Evolutionary conservation across 495 filamentous ascomycete species (phyloP).

Genomic region (Xylaria longipes): DNA sequence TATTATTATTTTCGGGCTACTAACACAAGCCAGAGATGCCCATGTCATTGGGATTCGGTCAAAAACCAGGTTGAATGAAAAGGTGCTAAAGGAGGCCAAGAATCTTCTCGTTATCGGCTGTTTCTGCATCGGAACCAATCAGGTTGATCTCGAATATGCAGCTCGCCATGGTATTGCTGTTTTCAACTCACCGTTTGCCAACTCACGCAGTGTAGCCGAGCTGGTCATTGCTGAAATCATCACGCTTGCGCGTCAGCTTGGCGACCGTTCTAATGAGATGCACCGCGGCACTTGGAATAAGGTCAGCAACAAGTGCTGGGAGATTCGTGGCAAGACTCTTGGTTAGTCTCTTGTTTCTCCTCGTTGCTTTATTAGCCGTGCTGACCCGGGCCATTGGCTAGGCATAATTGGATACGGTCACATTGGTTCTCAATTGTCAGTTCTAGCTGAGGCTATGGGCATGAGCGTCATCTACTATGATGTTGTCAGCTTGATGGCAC

Average conservation of each 20-base stretch:
- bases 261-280: constrained; percentile 93
- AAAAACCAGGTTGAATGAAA: constrained; percentile 91
- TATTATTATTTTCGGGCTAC: constrained; percentile 16
- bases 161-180: constrained; percentile 92
- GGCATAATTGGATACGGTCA: constrained; percentile 97
- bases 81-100: constrained; percentile 85
- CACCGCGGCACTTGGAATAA: constrained; percentile 98
- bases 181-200: constrained; percentile 99
- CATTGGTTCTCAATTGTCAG: constrained; percentile 95
- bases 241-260: constrained; percentile 84
- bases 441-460: constrained; percentile 95
- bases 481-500: constrained; percentile 86
- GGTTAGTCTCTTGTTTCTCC: constrained; percentile 54
- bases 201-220: constrained; percentile 96
- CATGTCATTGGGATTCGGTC: constrained; percentile 98
- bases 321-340: constrained; percentile 95
- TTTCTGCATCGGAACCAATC: constrained; percentile 99
- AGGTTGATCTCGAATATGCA: constrained; percentile 92
- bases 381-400: constrained; percentile 37
- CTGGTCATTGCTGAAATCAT: constrained; percentile 95
- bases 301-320: constrained; percentile 95
- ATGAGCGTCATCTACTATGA: constrained; percentile 98
- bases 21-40: constrained; percentile 68
- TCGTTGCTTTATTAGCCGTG: constrained; percentile 17
- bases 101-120: constrained; percentile 96